These are phyloP conservation scores for Ilex asprella DNA, from an alignment of 257 asterid species.

Conservation along the genomic window DNA sequence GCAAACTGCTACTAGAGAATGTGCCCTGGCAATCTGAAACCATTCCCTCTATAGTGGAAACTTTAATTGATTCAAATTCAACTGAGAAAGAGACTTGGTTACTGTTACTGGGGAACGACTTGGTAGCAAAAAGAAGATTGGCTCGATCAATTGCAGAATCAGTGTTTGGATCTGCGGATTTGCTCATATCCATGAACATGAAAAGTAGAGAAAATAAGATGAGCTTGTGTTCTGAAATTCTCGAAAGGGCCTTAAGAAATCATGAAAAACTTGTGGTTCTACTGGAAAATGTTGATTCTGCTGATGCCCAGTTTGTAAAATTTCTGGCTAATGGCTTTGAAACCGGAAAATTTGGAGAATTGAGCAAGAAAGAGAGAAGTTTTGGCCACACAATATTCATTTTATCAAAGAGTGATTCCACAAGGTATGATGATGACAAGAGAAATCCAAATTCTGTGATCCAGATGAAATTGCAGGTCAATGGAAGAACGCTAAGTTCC, in stretches of 20 bases:
- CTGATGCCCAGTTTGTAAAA: constrained; percentile 38
- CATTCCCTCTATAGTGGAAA: constrained; percentile 37
- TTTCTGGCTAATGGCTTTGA: constrained; percentile 33
- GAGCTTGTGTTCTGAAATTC: constrained; percentile 17
- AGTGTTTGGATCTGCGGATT: constrained; percentile 53
- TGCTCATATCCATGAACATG: constrained; percentile 37
- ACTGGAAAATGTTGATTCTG: constrained; percentile 52
- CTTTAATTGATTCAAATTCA: constrained; percentile 23
- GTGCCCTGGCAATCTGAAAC: constrained; percentile 69
- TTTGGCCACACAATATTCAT: constrained; percentile 31
- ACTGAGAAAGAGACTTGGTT: constrained; percentile 31
- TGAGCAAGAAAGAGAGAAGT: constrained; percentile 5
- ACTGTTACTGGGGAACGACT: constrained; percentile 62
- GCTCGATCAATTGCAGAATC: constrained; percentile 49
- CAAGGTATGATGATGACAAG: constrained; percentile 1
- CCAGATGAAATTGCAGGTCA: constrained; percentile 39
- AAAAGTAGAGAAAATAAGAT: constrained; percentile 17
- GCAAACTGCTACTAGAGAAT: constrained; percentile 33
- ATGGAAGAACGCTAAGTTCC: constrained; percentile 8
- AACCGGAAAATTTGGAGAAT: constrained; percentile 17
- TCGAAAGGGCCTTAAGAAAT: constrained; percentile 39
- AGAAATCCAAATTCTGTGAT: constrained; percentile 19
- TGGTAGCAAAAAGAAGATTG: constrained; percentile 45
- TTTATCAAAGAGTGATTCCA: constrained; percentile 31
- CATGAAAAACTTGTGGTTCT: constrained; percentile 42